phyloP scores from a whole-genome alignment of 164 flowering plant species.

The Nelumbo lutea region DNA sequence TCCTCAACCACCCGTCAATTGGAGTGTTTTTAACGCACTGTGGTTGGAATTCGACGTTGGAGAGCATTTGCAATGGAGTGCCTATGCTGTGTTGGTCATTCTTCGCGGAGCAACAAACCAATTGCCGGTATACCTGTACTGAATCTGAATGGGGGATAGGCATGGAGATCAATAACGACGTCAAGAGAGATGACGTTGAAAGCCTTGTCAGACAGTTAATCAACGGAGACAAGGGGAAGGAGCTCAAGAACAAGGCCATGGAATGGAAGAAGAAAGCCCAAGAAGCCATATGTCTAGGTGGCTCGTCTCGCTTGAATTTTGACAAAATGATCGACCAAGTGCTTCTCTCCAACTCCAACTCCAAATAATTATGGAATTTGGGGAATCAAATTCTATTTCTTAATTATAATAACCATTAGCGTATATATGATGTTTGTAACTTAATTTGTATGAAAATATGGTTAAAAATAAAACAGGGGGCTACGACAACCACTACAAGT shows the following conservation, averaged over 20 bases:
- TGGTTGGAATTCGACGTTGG: slow-evolving; percentile 26
- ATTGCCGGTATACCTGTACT: slow-evolving; percentile 26
- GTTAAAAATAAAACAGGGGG: no score
- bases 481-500: no score
- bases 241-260: slow-evolving; percentile 23
- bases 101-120: slow-evolving; percentile 39
- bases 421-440: no score
- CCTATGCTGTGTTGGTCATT: slow-evolving; percentile 41
- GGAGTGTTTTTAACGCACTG: slow-evolving; percentile 36
- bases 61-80: slow-evolving; percentile 29
- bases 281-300: slow-evolving; percentile 16
- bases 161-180: slow-evolving; percentile 33
- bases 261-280: slow-evolving; percentile 32
- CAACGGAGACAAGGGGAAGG: slow-evolving; percentile 34
- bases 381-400: no score
- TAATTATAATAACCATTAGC: no score
- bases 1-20: slow-evolving; percentile 27
- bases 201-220: slow-evolving; percentile 36
- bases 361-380: no score
- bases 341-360: not conserved
- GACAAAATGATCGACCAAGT: slow-evolving; percentile 6
- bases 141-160: slow-evolving; percentile 32
- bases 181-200: slow-evolving; percentile 30
- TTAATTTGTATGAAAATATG: no score
- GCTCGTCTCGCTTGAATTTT: slow-evolving; percentile 19